A percentile compares a stretch with the other conserved stretches of the same genome.
phyloP scores from a whole-genome alignment of 2,329 filamentous ascomycete species.

The Arthrobotrys sphaeroides region DNA sequence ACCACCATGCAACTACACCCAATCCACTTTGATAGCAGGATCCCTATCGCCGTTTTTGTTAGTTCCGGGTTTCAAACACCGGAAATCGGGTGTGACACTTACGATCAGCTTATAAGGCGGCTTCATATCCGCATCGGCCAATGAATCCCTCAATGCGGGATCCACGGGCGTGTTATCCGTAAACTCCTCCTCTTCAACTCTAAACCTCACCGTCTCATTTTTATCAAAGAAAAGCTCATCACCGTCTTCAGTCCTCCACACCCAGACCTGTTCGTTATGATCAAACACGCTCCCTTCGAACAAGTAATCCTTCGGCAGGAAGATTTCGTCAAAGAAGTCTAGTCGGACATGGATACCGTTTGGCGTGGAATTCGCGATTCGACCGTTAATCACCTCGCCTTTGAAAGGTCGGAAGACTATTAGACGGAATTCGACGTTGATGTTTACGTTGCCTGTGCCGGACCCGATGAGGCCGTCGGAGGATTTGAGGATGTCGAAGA shows the following conservation, averaged over 20 bases:
- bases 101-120: slow-evolving; percentile 75
- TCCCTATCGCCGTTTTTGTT: slow-evolving; percentile 27
- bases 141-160: slow-evolving; percentile 60
- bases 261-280: slow-evolving; percentile 79
- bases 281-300: slow-evolving; percentile 62
- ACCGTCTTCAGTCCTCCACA: slow-evolving; percentile 76
- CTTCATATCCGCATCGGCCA: slow-evolving; percentile 68
- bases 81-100: not conserved
- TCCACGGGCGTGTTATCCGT: slow-evolving; percentile 82
- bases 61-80: not conserved
- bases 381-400: slow-evolving; percentile 86
- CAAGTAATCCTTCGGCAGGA: slow-evolving; percentile 29
- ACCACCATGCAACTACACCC: slow-evolving; percentile 58
- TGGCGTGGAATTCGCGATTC: slow-evolving; percentile 77
- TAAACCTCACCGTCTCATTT: slow-evolving; percentile 86
- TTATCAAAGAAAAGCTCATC: slow-evolving; percentile 85
- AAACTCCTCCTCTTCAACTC: slow-evolving; percentile 89
- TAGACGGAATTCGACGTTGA: slow-evolving; percentile 96
- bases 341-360: slow-evolving; percentile 77
- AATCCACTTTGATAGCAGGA: slow-evolving; percentile 58
- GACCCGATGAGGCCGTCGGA: slow-evolving; percentile 95
- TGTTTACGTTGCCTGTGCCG: slow-evolving; percentile 89
- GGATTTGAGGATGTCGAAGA: slow-evolving; percentile 88
- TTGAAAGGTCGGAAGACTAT: slow-evolving; percentile 96
- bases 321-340: slow-evolving; percentile 92